Evolutionary conservation across 1,284 basidiomycete species (phyloP), one percentile per base, ranked within the genome.

Genomic region (Heterobasidion annosum): DNA sequence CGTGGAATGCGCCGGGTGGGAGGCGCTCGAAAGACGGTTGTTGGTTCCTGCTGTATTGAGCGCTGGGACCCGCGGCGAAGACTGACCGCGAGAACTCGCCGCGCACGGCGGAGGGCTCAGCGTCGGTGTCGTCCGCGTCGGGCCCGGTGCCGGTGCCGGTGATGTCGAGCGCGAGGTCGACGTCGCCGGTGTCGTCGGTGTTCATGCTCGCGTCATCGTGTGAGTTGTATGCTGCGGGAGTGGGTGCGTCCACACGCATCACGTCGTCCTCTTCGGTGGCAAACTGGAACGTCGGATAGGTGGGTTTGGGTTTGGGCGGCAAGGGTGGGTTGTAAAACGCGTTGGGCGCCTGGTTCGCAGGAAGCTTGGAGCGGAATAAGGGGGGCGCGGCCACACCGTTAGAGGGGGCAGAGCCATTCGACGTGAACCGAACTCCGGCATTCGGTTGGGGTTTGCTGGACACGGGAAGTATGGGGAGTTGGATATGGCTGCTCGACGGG

Each of bases 241-340:
- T 5, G 25, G 25, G 25, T 5, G 25, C 25, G 3, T 25, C 25
- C 25, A 25, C 25, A 3, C 25, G 25, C 25, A 25, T 25, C 3
- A 3, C 25, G 25, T 25, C 25, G 25, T 25, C 25, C 25, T 25
- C 25, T 25, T 25, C 25, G 25, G 25, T 25, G 25, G 25, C 25
- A 5, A 25, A 25, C 25, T 25, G 25, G 25, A 25, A 25, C 3
- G 25, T 25, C 25, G 25, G 25, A 56, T 56, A 8, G 52, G 19
- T 42, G 7, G 43, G 33, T 53, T 47, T 53, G 42, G 51, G 59
- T 51, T 43, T 33, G 12, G 51, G 64, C 1, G 63, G 52, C 7
- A 67, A 55, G 3, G 79, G 73, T 0, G 81, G 81, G 43, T 74
- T 71, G 62, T 79, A 85, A 63, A 85, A 85, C 4, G 83, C 83